A percentile compares a stretch with the other conserved stretches of the same genome.
Evolutionary conservation across 2,329 filamentous ascomycete genomes (phyloP).

Genomic region (Fusarium stilboides): DNA sequence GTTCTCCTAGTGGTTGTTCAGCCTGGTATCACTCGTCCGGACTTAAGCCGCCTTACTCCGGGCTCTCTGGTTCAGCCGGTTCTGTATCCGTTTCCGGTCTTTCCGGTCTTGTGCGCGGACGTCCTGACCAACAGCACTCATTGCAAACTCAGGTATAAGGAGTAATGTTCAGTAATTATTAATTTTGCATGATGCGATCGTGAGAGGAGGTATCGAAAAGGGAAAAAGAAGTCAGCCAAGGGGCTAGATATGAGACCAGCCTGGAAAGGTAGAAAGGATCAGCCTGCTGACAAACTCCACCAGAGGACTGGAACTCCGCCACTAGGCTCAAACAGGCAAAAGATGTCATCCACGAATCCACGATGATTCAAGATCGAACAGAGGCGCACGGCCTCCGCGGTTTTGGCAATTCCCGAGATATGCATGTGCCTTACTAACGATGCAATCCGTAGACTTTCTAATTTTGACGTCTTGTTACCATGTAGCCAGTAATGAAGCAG

Average conservation of each 20-base stretch:
- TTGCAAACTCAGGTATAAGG: not conserved
- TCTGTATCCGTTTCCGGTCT: constrained; percentile 29
- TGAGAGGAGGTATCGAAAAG: not conserved
- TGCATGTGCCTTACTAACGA: not conserved
- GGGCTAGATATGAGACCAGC: not conserved
- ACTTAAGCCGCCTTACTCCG: constrained; percentile 19
- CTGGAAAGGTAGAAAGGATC: constrained; percentile 24
- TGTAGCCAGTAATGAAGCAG: too few species aligned
- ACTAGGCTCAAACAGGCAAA: constrained; percentile 31
- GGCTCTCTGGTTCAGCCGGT: constrained; percentile 37
- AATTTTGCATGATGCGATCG: too few species aligned
- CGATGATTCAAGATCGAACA: constrained; percentile 4
- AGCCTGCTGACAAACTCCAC: constrained; percentile 22
- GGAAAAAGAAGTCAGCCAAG: not conserved
- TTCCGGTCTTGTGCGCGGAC: constrained; percentile 6
- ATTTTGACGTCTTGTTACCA: too few species aligned
- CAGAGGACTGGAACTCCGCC: constrained; percentile 13
- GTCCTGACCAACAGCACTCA: not conserved
- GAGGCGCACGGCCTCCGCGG: too few species aligned
- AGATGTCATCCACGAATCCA: constrained; percentile 29
- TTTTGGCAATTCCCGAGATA: not conserved
- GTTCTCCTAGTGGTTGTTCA: not conserved
- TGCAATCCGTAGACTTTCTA: too few species aligned
- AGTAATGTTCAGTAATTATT: too few species aligned
- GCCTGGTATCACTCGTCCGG: not conserved